Conservation (phyloP, 1,139 yeast species). For the Debaryomyces coudertii region DNA sequence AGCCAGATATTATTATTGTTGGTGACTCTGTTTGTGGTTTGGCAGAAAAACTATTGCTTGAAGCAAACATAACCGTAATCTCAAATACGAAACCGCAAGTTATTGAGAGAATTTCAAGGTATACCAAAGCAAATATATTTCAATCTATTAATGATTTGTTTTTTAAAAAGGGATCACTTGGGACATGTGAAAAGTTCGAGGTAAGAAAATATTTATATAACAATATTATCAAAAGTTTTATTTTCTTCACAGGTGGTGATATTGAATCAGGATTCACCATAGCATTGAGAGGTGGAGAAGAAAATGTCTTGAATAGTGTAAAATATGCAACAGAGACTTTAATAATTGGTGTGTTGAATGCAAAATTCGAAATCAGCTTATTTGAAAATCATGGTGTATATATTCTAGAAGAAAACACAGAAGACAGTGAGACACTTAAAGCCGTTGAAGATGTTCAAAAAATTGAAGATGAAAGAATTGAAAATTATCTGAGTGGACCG, state of each 20-base stretch:
- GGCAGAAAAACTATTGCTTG: conserved; percentile 72
- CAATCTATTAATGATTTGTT: conserved; percentile 52
- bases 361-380: conserved; percentile 78
- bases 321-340: conserved; percentile 82
- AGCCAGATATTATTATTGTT: conserved; percentile 79
- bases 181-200: conserved; percentile 72
- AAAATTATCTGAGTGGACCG: conserved; percentile 10
- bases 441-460: conserved; percentile 15
- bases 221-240: conserved; percentile 65
- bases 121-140: conserved; percentile 80
- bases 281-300: conserved; percentile 74
- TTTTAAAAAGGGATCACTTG: conserved; percentile 60
- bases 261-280: conserved; percentile 80
- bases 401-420: conserved; percentile 33
- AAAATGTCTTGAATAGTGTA: conserved; percentile 60
- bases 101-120: conserved; percentile 74
- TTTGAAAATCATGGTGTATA: conserved; percentile 70
- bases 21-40: conserved; percentile 84
- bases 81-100: conserved; percentile 82
- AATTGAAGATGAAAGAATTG: conserved; percentile 14
- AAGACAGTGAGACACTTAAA: not conserved
- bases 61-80: conserved; percentile 77
- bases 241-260: conserved; percentile 78
- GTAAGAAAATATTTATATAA: conserved; percentile 65
- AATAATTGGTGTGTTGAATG: conserved; percentile 74